Evolutionary conservation across 1,139 yeast genomes (phyloP), one percentile per base, ranked within the genome.

Genomic region (Arxiozyma heterogenica): DNA sequence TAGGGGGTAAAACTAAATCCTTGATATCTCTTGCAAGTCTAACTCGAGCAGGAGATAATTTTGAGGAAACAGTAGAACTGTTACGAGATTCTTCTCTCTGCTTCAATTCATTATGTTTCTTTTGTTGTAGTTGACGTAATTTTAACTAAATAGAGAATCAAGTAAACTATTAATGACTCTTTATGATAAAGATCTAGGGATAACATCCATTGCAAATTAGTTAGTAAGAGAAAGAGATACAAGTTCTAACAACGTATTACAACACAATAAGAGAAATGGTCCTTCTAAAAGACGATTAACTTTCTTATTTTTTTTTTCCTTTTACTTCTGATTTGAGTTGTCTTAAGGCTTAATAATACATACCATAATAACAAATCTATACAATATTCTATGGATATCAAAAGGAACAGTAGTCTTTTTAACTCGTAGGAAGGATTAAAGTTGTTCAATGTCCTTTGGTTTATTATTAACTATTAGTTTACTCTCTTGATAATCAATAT

Each of bases 1-100:
- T 81, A 27, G 77, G 68, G 15, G 95, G 94, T 51, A 86, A 72
- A 54, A 83, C 83, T 49, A 88, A 73, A 64, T 84, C 88, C 8
- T 84, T 77, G 45, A 88, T 69, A 65, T 88, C 95, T 60, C 67
- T 70, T 47, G 69, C 68, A 15, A 73, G 59, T 55, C 86, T 68
- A 43, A 80, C 71, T 60, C 80, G 82, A 0, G 86, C 82, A 1
- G 84, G 76, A 11, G 76, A 69, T 18, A 60, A n/a, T 20, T 49
- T 47, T 57, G 47, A 50, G 55, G 44, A 20, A 54, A 51, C 18
- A 48, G 44, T 47, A 22, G n/a, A 12, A 2, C 56, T n/a, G 58
- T 53, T 44, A 61, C 53, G 11, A 58, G 56, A 17, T 58, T 61
- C 44, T 22, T 46, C 42, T 30, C 27, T 44, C 15, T 25, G 23